These are phyloP conservation scores for Phytophthora colocasiae DNA, from an alignment of 352 stramenopile species.

Conservation along the genomic window DNA sequence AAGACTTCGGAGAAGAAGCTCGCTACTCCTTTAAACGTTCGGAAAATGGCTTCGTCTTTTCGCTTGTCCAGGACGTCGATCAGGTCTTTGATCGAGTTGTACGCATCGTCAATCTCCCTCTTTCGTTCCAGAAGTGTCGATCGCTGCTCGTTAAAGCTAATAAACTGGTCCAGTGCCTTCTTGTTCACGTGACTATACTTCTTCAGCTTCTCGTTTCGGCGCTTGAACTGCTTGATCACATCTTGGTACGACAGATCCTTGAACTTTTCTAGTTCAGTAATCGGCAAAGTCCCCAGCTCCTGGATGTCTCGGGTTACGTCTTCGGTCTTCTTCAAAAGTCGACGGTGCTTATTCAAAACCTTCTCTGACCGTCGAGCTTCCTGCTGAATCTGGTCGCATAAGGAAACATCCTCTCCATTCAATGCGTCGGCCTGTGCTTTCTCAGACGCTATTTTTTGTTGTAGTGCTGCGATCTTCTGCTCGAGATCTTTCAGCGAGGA, in stretches of 20 bases:
- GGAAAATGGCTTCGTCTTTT: slow-evolving; percentile 99
- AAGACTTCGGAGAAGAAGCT: slow-evolving; percentile 99
- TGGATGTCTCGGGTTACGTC: slow-evolving; percentile 97
- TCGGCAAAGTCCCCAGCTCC: slow-evolving; percentile 96
- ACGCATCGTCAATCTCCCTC: slow-evolving; percentile 95
- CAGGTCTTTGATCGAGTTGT: slow-evolving; percentile 88
- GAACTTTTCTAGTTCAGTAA: slow-evolving; percentile 94
- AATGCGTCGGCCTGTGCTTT: slow-evolving; percentile 56
- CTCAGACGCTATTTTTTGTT: slow-evolving; percentile 61
- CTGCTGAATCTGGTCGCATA: slow-evolving; percentile 89
- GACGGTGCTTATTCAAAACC: slow-evolving; percentile 77
- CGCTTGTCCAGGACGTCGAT: slow-evolving; percentile 94
- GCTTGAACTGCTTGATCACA: slow-evolving; percentile 95
- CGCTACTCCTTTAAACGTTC: slow-evolving; percentile 98
- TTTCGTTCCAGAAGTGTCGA: slow-evolving; percentile 94
- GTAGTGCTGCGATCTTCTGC: slow-evolving; percentile 55
- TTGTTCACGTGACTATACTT: slow-evolving; percentile 99
- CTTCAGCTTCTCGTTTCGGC: slow-evolving; percentile 96
- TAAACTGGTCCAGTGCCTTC: slow-evolving; percentile 99
- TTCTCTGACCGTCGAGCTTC: slow-evolving; percentile 85
- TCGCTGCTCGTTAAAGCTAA: slow-evolving; percentile 97
- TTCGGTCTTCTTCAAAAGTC: slow-evolving; percentile 92
- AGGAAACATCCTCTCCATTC: slow-evolving; percentile 58
- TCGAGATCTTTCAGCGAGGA: slow-evolving; percentile 70
- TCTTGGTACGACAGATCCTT: slow-evolving; percentile 87